These are phyloP conservation scores for Apiotrichum siamense DNA, from an alignment of 1,284 basidiomycete genomes.

Conservation along the genomic window DNA sequence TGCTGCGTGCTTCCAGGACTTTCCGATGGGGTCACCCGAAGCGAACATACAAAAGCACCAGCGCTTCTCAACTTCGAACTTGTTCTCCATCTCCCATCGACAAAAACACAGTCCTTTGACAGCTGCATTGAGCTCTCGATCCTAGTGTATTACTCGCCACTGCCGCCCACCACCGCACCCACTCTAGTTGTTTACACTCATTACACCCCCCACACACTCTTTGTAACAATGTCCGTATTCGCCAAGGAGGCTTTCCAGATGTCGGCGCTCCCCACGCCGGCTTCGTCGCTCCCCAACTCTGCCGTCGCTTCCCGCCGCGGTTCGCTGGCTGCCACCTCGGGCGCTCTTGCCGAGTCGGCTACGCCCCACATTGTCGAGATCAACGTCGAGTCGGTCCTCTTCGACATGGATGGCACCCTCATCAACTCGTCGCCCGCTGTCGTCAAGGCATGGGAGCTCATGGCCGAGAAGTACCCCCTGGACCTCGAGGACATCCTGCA, in stretches of 20 bases:
- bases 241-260: conserved; percentile 48
- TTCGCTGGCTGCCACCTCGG: conserved; percentile 59
- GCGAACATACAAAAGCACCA: too few species aligned
- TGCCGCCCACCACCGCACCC: not conserved
- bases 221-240: conserved; percentile 47
- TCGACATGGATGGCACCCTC: conserved; percentile 47
- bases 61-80: too few species aligned
- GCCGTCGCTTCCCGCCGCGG: conserved; percentile 29
- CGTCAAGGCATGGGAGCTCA: conserved; percentile 45
- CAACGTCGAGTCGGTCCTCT: conserved; percentile 46
- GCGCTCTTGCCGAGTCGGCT: conserved; percentile 57
- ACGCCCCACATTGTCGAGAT: conserved; percentile 48
- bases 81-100: too few species aligned
- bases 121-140: too few species aligned
- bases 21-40: too few species aligned
- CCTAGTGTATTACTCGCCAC: not conserved
- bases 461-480: conserved; percentile 41
- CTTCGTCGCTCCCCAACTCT: conserved; percentile 27
- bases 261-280: conserved; percentile 42
- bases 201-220: conserved; percentile 30
- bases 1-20: too few species aligned
- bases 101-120: too few species aligned
- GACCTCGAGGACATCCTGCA: conserved; percentile 45
- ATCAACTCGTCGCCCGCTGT: conserved; percentile 46
- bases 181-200: conserved; percentile 20